Conservation (phyloP, 345 rosid species). For the Eucalyptus urophylla region DNA sequence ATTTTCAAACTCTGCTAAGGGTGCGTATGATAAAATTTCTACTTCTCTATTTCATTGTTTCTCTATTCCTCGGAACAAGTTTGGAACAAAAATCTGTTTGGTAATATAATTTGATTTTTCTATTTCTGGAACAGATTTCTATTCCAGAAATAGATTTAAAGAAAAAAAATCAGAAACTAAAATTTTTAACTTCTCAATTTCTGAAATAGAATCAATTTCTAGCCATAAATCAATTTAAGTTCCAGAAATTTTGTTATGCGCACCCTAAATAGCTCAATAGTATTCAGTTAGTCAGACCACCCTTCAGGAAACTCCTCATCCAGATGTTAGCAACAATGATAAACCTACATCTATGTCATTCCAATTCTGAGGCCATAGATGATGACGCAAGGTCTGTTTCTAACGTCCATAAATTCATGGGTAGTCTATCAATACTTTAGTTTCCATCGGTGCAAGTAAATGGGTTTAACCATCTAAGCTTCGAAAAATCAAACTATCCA, state of each 20-base stretch:
- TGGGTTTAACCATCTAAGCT: background rate
- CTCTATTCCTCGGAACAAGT: no score
- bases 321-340: background rate
- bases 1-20: background rate
- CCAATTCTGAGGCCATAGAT: background rate
- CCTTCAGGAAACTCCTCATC: background rate
- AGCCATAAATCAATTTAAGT: no score
- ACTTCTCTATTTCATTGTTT: no score
- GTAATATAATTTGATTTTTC: no score
- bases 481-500: background rate
- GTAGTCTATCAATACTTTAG: background rate
- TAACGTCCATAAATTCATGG: background rate
- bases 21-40: no score
- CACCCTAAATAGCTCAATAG: background rate
- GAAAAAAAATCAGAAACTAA: no score
- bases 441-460: background rate
- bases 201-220: no score
- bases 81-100: no score
- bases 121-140: no score
- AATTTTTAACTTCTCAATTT: no score
- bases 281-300: background rate
- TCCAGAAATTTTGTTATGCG: no score
- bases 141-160: no score
- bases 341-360: background rate
- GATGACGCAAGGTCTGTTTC: background rate